Evolutionary conservation across 2,329 filamentous ascomycete genomes (phyloP), one percentile per base, ranked within the genome.

Genomic region (Cercospora sesami): DNA sequence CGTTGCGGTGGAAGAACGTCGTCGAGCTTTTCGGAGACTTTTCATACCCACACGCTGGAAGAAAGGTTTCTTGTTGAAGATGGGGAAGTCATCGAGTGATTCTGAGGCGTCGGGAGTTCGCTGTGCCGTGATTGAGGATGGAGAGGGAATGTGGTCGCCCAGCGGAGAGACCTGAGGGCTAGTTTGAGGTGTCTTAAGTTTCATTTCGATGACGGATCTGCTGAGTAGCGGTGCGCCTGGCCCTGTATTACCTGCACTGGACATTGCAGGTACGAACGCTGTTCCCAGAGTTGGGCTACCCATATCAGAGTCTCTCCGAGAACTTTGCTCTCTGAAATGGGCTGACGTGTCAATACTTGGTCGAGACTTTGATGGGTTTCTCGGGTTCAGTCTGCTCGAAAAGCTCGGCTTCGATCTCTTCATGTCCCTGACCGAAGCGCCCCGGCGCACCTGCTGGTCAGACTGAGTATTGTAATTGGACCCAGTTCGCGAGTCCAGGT

Each of bases 401-500:
- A 48, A 60, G 33, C 55, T 71, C 9, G 60, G 14, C 28, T 57
- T 66, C 23, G 62, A 59, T 36, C 66, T 64, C 64, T 65, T 69
- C 30, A 21, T 48, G n/a, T 60, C 59, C 30, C 69, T 69, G 30
- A 26, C 2, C 14, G 61, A 63, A 23, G 65, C 48, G 23, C 69
- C 67, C 23, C 70, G 70, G 60, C 60, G 68, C 23, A 68, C 70
- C 9, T 72, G 72, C 42, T 67, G 67, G 31, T 72, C 70, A 31
- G 74, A 39, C 26, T 73, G 72, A 8, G 73, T 67, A 45, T 74
- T 75, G 69, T 72, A 71, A 2, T 64, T 45, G 5, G 72, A 73
- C 6, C 63, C 68, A n/a, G 68, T 66, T 36, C 69, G 70, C 21
- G 69, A 69, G 3, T 70, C 31, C 2, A n/a, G 16, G 4, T 42